phyloP scores from a whole-genome alignment of 2,329 filamentous ascomycete species.

The Cadophora luteo-olivacea region DNA sequence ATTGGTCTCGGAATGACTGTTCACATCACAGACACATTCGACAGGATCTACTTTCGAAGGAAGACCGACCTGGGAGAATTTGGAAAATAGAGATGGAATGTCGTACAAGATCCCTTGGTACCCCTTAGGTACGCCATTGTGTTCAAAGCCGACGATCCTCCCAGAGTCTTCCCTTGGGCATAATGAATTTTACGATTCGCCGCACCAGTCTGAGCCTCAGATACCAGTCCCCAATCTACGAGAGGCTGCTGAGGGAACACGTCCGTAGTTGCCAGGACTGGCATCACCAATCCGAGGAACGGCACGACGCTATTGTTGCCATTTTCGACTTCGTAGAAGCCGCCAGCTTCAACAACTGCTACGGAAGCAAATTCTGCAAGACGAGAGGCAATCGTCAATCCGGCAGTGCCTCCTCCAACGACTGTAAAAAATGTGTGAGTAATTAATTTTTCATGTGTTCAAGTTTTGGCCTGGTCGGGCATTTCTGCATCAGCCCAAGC shows the following conservation, averaged over 20 bases:
- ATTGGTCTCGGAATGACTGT: background rate
- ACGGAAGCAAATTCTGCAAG: conserved; percentile 47
- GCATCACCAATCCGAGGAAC: background rate
- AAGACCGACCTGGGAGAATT: background rate
- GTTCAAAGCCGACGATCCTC: conserved; percentile 51
- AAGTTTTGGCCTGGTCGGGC: background rate
- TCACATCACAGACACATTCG: too few relatives aligned
- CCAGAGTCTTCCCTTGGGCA: conserved; percentile 37
- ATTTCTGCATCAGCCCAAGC: background rate
- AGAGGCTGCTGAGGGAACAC: conserved; percentile 20
- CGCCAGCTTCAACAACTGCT: conserved; percentile 51
- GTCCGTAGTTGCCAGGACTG: conserved; percentile 1
- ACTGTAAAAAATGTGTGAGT: conserved; percentile 32
- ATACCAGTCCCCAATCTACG: conserved; percentile 29
- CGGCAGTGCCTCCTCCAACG: conserved; percentile 55
- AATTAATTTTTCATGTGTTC: background rate
- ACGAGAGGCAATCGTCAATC: conserved; percentile 50
- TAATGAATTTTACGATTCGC: conserved; percentile 25
- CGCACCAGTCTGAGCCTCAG: conserved; percentile 20
- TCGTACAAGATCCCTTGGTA: conserved; percentile 42
- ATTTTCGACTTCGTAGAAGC: conserved; percentile 33
- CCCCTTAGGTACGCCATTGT: conserved; percentile 47
- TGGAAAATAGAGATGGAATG: background rate
- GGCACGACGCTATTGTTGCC: conserved; percentile 27
- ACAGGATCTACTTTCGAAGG: too few relatives aligned